Percentiles rank a stretch among this genome's conserved stretches.
Conservation (phyloP, 1,284 basidiomycete species). For the Phellopilus nigrolimitatus region DNA sequence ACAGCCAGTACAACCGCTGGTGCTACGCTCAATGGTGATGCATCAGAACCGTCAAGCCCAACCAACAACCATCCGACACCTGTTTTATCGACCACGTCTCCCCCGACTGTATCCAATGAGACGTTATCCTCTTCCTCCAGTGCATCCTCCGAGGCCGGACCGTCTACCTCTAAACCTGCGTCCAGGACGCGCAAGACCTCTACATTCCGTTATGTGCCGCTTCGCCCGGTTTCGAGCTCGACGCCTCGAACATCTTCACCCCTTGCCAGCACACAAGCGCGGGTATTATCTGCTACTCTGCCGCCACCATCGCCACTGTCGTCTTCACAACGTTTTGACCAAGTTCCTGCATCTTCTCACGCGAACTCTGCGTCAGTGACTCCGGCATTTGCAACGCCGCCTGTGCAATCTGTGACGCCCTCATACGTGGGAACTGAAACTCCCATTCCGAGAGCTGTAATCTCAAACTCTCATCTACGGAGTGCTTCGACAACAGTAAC, state of each 20-base stretch:
- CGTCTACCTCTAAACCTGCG: slow-evolving; percentile 8
- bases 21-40: not conserved
- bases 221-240: slow-evolving; percentile 12
- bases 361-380: not conserved
- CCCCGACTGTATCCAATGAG: not conserved
- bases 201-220: slow-evolving; percentile 21
- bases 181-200: slow-evolving; percentile 16
- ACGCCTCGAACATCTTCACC: slow-evolving; percentile 20
- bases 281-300: slow-evolving; percentile 10
- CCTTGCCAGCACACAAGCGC: slow-evolving; percentile 7
- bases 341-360: slow-evolving; percentile 7
- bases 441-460: not conserved
- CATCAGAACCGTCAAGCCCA: slow-evolving; percentile 1
- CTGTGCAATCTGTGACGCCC: not conserved
- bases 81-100: not conserved
- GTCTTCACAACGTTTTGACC: slow-evolving; percentile 6
- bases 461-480: slow-evolving; percentile 1
- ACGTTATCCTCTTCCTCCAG: not conserved
- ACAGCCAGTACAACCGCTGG: not conserved
- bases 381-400: not conserved
- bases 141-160: slow-evolving; percentile 7
- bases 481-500: not conserved
- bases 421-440: not conserved
- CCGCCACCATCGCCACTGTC: slow-evolving; percentile 13
- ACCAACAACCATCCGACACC: not conserved